Conservation (phyloP, 1,284 basidiomycete species). For the Cutaneotrichosporon spelunceum region DNA sequence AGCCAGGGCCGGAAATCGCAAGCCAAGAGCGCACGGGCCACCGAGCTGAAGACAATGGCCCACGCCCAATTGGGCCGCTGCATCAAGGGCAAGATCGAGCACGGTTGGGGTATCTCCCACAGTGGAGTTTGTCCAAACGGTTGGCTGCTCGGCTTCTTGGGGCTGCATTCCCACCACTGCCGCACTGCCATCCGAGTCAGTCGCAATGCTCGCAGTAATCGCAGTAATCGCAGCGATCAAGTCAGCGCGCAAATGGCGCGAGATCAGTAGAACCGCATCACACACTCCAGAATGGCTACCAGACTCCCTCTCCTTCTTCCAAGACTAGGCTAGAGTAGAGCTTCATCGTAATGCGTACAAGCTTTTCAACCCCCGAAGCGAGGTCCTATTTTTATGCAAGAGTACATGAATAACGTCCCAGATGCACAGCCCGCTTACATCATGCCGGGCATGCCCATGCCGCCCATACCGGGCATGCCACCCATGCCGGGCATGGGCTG, state of each 20-base stretch:
- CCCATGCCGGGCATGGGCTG: slow-evolving; percentile 55
- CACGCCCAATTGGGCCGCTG: too few species aligned
- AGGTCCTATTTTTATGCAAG: neutral
- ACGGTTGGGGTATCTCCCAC: neutral
- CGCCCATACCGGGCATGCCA: slow-evolving; percentile 47
- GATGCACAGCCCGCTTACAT: neutral
- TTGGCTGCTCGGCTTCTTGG: neutral
- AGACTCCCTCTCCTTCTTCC: neutral
- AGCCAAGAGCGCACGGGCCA: too few species aligned
- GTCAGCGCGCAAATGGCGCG: neutral
- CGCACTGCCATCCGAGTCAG: neutral
- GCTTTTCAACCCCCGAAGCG: neutral
- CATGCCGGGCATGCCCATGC: slow-evolving; percentile 9
- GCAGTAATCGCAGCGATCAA: too few species aligned
- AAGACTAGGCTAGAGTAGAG: neutral
- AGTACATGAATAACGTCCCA: slow-evolving; percentile 1
- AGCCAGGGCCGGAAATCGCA: too few species aligned
- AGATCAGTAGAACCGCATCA: too few species aligned
- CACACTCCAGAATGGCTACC: too few species aligned
- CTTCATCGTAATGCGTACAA: slow-evolving; percentile 1
- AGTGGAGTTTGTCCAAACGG: neutral
- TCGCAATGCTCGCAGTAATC: neutral
- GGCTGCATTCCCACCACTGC: neutral
- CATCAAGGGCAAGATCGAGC: too few species aligned
- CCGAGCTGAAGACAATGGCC: too few species aligned